Percentiles rank a stretch among this genome's conserved stretches.
Evolutionary conservation across 768 basidiomycete species (phyloP).

Genomic region (Collybiopsis luxurians): DNA sequence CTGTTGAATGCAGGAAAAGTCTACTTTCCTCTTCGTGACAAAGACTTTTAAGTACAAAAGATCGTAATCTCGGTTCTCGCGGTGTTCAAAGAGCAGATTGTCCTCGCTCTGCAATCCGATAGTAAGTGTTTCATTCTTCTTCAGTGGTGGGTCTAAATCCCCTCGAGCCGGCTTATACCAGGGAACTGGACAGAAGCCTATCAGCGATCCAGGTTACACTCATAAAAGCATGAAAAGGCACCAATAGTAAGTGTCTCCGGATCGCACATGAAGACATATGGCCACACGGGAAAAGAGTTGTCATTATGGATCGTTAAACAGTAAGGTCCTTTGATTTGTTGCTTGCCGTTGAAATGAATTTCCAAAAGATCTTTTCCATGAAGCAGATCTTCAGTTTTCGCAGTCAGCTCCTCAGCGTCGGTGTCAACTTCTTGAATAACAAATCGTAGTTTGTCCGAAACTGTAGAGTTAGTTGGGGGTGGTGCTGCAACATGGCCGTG

Average conservation of each 20-base stretch:
- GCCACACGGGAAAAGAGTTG: background rate
- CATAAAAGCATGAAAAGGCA: too few relatives aligned
- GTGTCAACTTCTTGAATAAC: background rate
- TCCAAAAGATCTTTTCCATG: background rate
- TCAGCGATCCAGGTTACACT: background rate
- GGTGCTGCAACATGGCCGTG: background rate
- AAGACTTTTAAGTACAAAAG: background rate
- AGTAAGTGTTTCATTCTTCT: background rate
- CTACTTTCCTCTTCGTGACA: background rate
- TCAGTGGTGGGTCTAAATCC: background rate
- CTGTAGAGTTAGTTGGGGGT: background rate
- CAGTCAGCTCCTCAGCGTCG: background rate
- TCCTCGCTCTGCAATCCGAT: background rate
- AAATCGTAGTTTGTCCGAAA: background rate
- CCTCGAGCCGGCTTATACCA: background rate
- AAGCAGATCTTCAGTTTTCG: background rate
- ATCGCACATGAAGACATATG: background rate
- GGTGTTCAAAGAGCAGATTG: background rate
- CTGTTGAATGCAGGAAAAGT: background rate
- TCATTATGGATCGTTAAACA: background rate
- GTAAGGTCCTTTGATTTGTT: background rate
- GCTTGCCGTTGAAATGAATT: background rate
- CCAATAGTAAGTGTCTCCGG: background rate
- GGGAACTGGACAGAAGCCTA: background rate
- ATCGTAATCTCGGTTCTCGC: background rate